A percentile compares a stretch with the other conserved stretches of the same genome.
These are phyloP conservation scores for Fusarium nanum DNA, from an alignment of 2,329 filamentous ascomycete species.

Conservation along the genomic window DNA sequence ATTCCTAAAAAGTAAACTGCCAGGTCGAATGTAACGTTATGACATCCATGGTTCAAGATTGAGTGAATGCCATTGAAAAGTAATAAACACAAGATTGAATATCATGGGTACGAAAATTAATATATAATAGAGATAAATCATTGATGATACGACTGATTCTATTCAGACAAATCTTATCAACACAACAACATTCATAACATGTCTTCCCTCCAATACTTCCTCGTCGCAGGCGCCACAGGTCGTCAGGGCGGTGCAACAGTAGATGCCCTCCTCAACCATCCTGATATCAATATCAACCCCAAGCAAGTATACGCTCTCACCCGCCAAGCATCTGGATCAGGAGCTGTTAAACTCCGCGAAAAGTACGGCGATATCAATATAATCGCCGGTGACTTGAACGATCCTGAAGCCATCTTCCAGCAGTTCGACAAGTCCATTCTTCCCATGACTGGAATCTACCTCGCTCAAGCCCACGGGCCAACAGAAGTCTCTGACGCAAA, in stretches of 20 bases:
- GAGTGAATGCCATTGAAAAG: background rate
- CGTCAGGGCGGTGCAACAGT: slow-evolving; percentile 48
- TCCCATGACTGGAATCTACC: slow-evolving; percentile 33
- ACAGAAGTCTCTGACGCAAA: slow-evolving; percentile 62
- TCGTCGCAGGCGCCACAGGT: slow-evolving; percentile 48
- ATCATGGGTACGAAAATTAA: background rate
- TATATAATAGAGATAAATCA: slow-evolving; percentile 1
- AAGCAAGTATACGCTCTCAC: slow-evolving; percentile 60
- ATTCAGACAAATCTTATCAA: background rate
- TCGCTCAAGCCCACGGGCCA: slow-evolving; percentile 50
- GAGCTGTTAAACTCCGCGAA: slow-evolving; percentile 51
- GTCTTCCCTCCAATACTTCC: slow-evolving; percentile 23
- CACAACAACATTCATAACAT: background rate
- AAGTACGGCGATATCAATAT: slow-evolving; percentile 59
- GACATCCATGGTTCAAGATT: background rate
- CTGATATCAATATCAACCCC: slow-evolving; percentile 57
- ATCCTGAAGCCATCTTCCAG: slow-evolving; percentile 60
- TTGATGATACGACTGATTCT: background rate
- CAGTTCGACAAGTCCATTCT: slow-evolving; percentile 30
- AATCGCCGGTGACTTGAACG: slow-evolving; percentile 65
- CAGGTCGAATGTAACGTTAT: background rate
- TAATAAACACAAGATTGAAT: background rate
- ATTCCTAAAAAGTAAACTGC: background rate
- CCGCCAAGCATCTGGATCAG: slow-evolving; percentile 58
- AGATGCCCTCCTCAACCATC: slow-evolving; percentile 42